phyloP scores from a whole-genome alignment of 345 rosid species.

The Eucalyptus virginea region DNA sequence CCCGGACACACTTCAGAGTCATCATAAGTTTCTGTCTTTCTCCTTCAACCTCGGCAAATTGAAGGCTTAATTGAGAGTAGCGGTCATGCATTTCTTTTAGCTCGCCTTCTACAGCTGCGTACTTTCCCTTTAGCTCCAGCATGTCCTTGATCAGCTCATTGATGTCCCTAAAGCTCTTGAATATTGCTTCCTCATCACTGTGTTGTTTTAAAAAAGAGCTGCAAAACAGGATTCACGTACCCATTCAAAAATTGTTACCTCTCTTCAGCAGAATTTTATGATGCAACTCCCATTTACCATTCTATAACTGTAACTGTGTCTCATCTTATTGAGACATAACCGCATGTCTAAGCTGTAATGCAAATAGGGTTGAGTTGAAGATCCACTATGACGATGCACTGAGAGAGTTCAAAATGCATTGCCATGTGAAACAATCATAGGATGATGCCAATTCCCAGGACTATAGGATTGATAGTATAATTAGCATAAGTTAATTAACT shows the following conservation, averaged over 20 bases:
- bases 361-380: not conserved
- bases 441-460: not conserved
- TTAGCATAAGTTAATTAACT: not conserved
- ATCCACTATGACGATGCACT: not conserved
- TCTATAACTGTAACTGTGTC: not conserved
- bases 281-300: not conserved
- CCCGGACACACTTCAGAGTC: conserved; percentile 83
- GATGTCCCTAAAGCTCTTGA: conserved; percentile 89
- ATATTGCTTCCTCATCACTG: conserved; percentile 68
- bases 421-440: not conserved
- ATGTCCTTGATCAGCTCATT: conserved; percentile 77
- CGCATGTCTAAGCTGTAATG: not conserved
- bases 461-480: not conserved
- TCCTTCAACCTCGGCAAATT: conserved; percentile 97
- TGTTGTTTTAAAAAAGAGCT: conserved; percentile 90
- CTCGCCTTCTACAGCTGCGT: conserved; percentile 56
- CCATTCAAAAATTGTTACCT: not conserved
- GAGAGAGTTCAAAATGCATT: not conserved
- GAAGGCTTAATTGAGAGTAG: conserved; percentile 90
- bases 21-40: conserved; percentile 96
- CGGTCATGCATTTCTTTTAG: conserved; percentile 92
- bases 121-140: conserved; percentile 70
- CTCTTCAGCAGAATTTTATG: not conserved
- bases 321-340: not conserved
- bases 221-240: conserved; percentile 5